Base-by-base conservation (phyloP, 148 eudicot species). In the Dysphania ambrosioides region DNA sequence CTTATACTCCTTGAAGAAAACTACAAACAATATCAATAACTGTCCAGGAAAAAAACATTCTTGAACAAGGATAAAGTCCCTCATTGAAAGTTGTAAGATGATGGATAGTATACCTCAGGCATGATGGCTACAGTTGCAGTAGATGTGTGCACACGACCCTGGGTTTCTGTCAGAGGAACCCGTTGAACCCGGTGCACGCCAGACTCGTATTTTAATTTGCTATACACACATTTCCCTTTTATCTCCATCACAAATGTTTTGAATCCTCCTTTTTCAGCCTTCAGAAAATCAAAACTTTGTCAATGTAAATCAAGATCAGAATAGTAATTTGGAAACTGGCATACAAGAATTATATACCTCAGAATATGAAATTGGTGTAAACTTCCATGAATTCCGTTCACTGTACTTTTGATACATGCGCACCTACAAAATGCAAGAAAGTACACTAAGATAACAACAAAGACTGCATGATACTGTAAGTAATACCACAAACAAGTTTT, bases 181-280 rank as follows among this genome's bases (percentile, higher is more conserved):
- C 99, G 92, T 71, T 96, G 99, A 85, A 96, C 99, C 34, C 99
- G 92, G 81, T 96, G 99, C 71, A 96, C 99, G 66, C 99, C 97
- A 70, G 97, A 90, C 77, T 96, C 99, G 51, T 82, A 92, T 74
- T 96, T 96, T 73, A 96, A 76, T 82, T 92, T 96, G 90, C 99
- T 96, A 77, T 96, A 96, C 67, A 96, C 99, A 56, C 89, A 80
- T 8, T 79, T 88, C 72, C 99, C 99, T 88, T 90, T 92, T 71
- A 96, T 87, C 84, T 92, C 99, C 99, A 96, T 92, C 55, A 96
- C 97, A 76, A 78, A 92, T 26, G 93, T 85, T 85, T 96, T 96
- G 78, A 74, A 90, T 66, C 99, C 99, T 72, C 97, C 99, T 63
- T 86, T 83, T 79, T 89, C 99, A 82, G 97, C 86, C 99, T 96